Percentiles rank a stretch among this genome's conserved stretches.
Evolutionary conservation across 2,329 filamentous ascomycete species (phyloP).

Genomic region (Aspergillus udagawae): DNA sequence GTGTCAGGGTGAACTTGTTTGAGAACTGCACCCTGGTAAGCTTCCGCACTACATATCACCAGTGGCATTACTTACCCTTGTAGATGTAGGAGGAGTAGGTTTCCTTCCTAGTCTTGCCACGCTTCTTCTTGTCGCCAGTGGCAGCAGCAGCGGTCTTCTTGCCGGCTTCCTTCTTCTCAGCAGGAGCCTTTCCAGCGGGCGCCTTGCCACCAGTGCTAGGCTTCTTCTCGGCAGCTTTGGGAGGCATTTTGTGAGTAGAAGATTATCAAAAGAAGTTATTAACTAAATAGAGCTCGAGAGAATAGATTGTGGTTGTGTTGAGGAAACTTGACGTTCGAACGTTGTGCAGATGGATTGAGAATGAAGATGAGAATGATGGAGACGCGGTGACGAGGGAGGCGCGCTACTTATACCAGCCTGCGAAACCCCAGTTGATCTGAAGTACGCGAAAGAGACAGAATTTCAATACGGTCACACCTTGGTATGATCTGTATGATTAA

Average conservation of each 20-base stretch:
- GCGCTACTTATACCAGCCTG: slow-evolving; percentile 44
- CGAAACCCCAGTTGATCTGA: slow-evolving; percentile 43
- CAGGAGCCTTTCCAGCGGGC: slow-evolving; percentile 70
- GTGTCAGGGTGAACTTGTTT: slow-evolving; percentile 99
- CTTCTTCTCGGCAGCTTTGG: slow-evolving; percentile 98
- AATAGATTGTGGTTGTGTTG: neutral
- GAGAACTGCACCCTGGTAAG: slow-evolving; percentile 62
- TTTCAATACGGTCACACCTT: slow-evolving; percentile 41
- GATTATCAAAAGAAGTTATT: slow-evolving; percentile 19
- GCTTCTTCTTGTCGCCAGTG: slow-evolving; percentile 99
- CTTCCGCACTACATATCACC: slow-evolving; percentile 10
- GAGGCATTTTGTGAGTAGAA: slow-evolving; percentile 69
- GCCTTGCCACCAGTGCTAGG: slow-evolving; percentile 91
- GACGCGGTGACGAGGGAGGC: slow-evolving; percentile 40
- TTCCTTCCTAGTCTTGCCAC: slow-evolving; percentile 99
- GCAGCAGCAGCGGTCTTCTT: slow-evolving; percentile 91
- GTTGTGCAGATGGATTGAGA: slow-evolving; percentile 29
- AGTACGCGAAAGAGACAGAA: slow-evolving; percentile 40
- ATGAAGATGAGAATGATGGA: slow-evolving; percentile 29
- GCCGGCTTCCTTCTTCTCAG: slow-evolving; percentile 99
- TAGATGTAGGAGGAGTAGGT: slow-evolving; percentile 99
- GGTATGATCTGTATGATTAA: slow-evolving; percentile 48
- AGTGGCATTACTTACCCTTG: slow-evolving; percentile 68
- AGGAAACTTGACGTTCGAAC: slow-evolving; percentile 27
- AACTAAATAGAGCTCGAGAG: neutral